Conservation (phyloP, 192 early-diverging fungal species). For the Entomortierella chlamydospora region DNA sequence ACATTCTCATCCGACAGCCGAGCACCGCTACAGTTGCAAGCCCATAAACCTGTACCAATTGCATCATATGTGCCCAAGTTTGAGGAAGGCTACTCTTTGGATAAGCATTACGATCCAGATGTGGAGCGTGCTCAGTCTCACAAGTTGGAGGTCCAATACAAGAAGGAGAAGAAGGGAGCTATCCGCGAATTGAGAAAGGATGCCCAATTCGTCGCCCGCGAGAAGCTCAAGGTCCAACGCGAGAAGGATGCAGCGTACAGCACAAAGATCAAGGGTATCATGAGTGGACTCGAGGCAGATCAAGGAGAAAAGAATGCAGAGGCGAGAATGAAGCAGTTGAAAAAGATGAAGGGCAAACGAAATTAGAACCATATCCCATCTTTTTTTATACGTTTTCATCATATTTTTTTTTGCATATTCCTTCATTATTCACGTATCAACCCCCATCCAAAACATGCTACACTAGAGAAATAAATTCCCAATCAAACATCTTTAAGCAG, state of each 20-base stretch:
- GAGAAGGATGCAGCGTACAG: slow-evolving; percentile 88
- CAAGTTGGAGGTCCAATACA: slow-evolving; percentile 86
- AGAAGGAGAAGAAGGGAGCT: slow-evolving; percentile 95
- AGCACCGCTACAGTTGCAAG: slow-evolving; percentile 84
- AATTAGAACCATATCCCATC: slow-evolving; percentile 14
- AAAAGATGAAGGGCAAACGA: slow-evolving; percentile 56
- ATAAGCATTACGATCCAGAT: slow-evolving; percentile 85
- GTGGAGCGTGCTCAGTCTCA: slow-evolving; percentile 75
- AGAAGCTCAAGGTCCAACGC: slow-evolving; percentile 72
- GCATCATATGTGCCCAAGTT: slow-evolving; percentile 92
- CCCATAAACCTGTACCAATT: slow-evolving; percentile 89
- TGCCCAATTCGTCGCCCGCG: slow-evolving; percentile 84
- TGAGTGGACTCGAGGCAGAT: slow-evolving; percentile 86
- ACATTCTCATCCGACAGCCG: slow-evolving; percentile 64
- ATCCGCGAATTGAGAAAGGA: slow-evolving; percentile 97
- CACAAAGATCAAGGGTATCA: slow-evolving; percentile 91
- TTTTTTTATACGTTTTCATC: too few relatives aligned
- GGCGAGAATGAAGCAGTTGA: slow-evolving; percentile 68
- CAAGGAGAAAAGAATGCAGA: slow-evolving; percentile 82
- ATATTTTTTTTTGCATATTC: too few relatives aligned
- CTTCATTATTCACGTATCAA: too few relatives aligned
- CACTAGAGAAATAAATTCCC: too few relatives aligned
- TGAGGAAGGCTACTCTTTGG: slow-evolving; percentile 88
- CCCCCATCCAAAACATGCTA: too few relatives aligned
- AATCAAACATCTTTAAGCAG: too few relatives aligned